phyloP scores from a whole-genome alignment of 306 rosid species.

The Pterocarpus santalinus region DNA sequence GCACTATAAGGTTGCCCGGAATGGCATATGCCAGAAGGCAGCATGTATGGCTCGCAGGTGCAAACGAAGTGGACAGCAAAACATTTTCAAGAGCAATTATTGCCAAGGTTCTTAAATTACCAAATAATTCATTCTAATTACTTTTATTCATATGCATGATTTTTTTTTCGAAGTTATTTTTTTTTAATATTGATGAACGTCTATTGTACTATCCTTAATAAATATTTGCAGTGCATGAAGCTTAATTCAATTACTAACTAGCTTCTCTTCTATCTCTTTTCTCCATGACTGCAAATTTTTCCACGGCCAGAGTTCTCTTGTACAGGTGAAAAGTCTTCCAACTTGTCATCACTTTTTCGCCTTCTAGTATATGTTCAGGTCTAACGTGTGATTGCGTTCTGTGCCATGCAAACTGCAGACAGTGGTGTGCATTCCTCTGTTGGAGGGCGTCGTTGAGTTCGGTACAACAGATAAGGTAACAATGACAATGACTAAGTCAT shows the following conservation, averaged over 20 bases:
- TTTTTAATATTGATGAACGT: too few relatives aligned
- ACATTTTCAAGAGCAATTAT: conserved; percentile 75
- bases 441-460: conserved; percentile 78
- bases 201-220: background rate
- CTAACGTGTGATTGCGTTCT: background rate
- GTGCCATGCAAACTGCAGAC: conserved; percentile 56
- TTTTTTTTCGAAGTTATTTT: too few relatives aligned
- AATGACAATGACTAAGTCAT: too few relatives aligned
- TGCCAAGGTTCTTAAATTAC: conserved; percentile 60
- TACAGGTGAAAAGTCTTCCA: conserved; percentile 54
- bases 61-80: conserved; percentile 68
- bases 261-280: background rate
- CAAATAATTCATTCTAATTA: too few relatives aligned
- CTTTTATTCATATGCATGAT: too few relatives aligned
- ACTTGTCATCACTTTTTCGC: background rate
- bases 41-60: conserved; percentile 76
- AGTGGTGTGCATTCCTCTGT: conserved; percentile 78
- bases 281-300: background rate
- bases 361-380: too few relatives aligned
- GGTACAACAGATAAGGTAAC: conserved; percentile 71
- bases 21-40: conserved; percentile 66
- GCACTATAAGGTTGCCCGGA: conserved; percentile 64
- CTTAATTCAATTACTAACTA: conserved; percentile 21
- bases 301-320: conserved; percentile 65
- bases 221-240: background rate